Conservation (phyloP, 2,329 filamentous ascomycete species). For the Calonectria pteridis region DNA sequence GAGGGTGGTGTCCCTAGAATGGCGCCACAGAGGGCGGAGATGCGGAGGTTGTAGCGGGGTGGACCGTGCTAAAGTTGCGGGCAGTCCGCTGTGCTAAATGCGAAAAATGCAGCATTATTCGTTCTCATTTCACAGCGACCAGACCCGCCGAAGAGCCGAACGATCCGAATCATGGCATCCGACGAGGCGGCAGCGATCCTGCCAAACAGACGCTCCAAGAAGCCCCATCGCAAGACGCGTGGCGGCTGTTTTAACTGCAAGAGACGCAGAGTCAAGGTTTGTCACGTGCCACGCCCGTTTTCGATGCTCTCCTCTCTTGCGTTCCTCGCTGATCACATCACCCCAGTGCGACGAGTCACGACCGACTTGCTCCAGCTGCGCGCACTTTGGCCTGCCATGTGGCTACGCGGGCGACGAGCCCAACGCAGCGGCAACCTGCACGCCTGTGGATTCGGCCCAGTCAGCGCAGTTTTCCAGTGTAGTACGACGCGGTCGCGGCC, state of each 20-base stretch:
- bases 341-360: slow-evolving; percentile 15
- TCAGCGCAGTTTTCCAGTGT: not conserved
- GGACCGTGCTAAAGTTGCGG: not conserved
- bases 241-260: slow-evolving; percentile 14
- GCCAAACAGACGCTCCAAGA: not conserved
- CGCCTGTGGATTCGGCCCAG: no score
- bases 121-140: not conserved
- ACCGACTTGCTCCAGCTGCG: slow-evolving; percentile 3
- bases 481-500: not conserved
- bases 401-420: not conserved
- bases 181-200: not conserved
- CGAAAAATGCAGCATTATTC: not conserved
- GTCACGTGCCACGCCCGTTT: not conserved
- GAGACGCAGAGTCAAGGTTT: slow-evolving; percentile 15
- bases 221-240: not conserved
- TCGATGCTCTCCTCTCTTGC: not conserved
- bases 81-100: not conserved
- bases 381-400: not conserved
- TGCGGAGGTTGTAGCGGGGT: not conserved
- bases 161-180: not conserved
- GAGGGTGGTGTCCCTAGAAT: not conserved
- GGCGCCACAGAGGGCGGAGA: not conserved
- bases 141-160: not conserved
- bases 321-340: not conserved
- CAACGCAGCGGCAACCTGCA: not conserved